Base-by-base conservation (phyloP, 352 stramenopile genomes). In the Globisporangium cederbergense region DNA sequence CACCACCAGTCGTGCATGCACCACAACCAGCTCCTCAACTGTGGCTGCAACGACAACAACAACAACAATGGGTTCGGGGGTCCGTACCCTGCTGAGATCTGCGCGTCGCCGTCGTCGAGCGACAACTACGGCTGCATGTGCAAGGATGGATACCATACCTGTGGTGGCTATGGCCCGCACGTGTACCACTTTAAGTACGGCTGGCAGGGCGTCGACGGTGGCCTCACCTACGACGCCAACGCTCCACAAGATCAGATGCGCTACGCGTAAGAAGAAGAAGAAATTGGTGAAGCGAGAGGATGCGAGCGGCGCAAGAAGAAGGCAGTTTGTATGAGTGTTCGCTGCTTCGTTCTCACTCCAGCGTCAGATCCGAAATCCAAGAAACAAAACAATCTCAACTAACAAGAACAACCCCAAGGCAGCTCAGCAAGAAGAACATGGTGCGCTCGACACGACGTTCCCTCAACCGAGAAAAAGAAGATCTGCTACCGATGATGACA, bases 101-200 rank as follows among this genome's bases (percentile, higher is more conserved):
- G 70, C 50, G 60, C 64, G 45, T 84, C 76, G 6, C 81, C 83
- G 32, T 86, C 81, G 36, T 85, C 83, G 13, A 90, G 81, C 63
- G 76, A 89, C 68, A 85, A 79, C 53, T 93, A 86, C 66, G 82
- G 79, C 36, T 78, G 83, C 65, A 71, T 73, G 65, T 89, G 81
- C 64, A 85, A 78, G 63, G 72, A 77, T 49, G 74, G 69, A 40
- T 89, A 87, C 65, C 74, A 86, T 55, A 75, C 78, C 25, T 88
- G 75, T 40, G 74, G 75, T 47, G 34, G 49, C 54, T 49, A 59
- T 46, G 77, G 78, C 7, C 78, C 80, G 34, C 75, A 80, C 52
- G 84, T 93, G 38, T 90, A 93, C 67, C 84, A 90, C 67, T 93
- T 87, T 68, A 91, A 93, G 69, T 91, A 90, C 65, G 84, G 84